Evolutionary conservation across 257 asterid genomes (phyloP).

Genomic region (Fraxinus americana): DNA sequence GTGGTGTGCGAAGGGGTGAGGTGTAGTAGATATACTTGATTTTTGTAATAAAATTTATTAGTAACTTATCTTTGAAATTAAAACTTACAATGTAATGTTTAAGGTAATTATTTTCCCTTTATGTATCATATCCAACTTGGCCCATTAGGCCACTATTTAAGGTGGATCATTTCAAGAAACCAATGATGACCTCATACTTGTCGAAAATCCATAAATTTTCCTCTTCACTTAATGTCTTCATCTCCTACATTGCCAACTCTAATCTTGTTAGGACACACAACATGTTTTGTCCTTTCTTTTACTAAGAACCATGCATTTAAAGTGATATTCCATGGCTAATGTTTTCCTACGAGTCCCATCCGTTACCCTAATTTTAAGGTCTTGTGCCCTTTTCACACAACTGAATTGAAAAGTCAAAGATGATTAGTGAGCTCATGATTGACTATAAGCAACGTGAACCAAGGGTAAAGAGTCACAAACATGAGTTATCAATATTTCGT

Average conservation of each 20-base stretch:
- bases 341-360: constrained; percentile 48
- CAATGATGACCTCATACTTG: constrained; percentile 6
- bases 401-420: not conserved
- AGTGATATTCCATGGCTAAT: constrained; percentile 42
- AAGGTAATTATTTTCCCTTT: too few relatives aligned
- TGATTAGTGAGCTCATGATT: constrained; percentile 8
- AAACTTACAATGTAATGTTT: too few relatives aligned
- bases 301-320: constrained; percentile 48
- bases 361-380: constrained; percentile 26
- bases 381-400: constrained; percentile 34
- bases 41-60: too few relatives aligned
- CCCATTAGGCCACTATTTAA: constrained; percentile 1
- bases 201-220: not conserved
- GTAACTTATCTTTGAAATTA: too few relatives aligned
- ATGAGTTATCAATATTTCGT: constrained; percentile 28
- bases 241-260: constrained; percentile 13
- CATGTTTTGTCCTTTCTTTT: constrained; percentile 62
- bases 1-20: too few relatives aligned
- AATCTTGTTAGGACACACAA: constrained; percentile 19
- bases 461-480: constrained; percentile 20
- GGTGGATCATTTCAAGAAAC: not conserved
- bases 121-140: not conserved
- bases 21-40: too few relatives aligned
- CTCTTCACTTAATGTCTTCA: constrained; percentile 11
- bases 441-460: constrained; percentile 14